Evolutionary conservation across 225 moss, liverwort and hornwort species (phyloP), one percentile per base, ranked within the genome.

Genomic region (Rhytidiadelphus loreus): DNA sequence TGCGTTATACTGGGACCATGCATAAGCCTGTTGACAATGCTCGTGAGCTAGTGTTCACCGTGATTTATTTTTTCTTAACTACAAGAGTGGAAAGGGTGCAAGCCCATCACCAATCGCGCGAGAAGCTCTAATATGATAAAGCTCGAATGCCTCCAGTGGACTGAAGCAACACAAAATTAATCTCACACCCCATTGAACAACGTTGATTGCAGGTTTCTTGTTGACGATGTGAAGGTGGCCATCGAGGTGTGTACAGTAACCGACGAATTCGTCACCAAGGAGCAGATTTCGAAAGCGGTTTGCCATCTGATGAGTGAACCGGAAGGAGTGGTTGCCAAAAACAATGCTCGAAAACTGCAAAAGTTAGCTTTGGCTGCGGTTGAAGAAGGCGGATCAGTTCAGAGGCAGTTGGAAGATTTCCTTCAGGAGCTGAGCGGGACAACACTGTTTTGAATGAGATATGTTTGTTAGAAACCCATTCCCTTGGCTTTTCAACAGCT

Each of bases 361-460:
- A 39, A 61, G 15, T 55, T 91, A 13, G 89, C 91, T 13, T 81
- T 85, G 60, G 73, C 80, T 32, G 91, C 91, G 8, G 89, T 89
- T 25, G 85, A 83, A 8, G 81, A 87, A 21, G 91, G 91, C 14
- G 91, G 87, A 43, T 91, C 91, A 21, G 89, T 87, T 29, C 48
- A 89, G 70, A 87, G 43, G 60, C 56, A 87, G 29, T 76, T 87
- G 59, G 66, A 89, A 53, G 44, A 81, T 16, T 91, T 91, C 50
- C 73, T 88, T 7, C 33, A 48, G 58, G 89, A 91, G 84, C 55
- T 91, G 30, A 4, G 60, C 2, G 8, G 75, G 12, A 21, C 35
- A 62, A n/a, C 9, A 29, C 0, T 14, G n/a, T 48, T 71, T 44
- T 73, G 59, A 44, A 35, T 18, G 19, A 29, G 57, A 15, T 16